These are phyloP conservation scores for Arachis stenosperma DNA, from an alignment of 306 rosid genomes.

Conservation along the genomic window DNA sequence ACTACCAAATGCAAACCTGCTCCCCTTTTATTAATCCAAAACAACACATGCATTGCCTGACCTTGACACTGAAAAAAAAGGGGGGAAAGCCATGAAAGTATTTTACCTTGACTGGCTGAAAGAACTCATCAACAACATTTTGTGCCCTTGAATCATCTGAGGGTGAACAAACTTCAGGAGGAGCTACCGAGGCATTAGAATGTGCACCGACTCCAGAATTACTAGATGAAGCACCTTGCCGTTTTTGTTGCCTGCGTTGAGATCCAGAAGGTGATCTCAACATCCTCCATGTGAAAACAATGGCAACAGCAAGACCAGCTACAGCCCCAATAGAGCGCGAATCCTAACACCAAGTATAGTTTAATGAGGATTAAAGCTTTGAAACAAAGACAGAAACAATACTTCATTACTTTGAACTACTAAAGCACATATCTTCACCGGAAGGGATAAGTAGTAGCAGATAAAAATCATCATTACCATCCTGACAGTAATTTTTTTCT, in stretches of 20 bases:
- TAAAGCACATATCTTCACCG: slow-evolving; percentile 6
- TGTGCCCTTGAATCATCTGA: slow-evolving; percentile 73
- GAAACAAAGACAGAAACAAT: slow-evolving; percentile 29
- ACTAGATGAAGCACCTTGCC: slow-evolving; percentile 69
- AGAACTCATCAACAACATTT: slow-evolving; percentile 71
- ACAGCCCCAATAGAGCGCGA: slow-evolving; percentile 80
- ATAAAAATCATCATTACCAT: not conserved
- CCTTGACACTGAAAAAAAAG: slow-evolving; percentile 2
- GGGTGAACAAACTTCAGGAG: slow-evolving; percentile 51
- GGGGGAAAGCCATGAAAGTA: slow-evolving; percentile 8
- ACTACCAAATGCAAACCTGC: slow-evolving; percentile 14
- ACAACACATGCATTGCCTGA: slow-evolving; percentile 5
- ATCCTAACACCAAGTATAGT: slow-evolving; percentile 61
- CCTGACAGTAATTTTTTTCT: not conserved
- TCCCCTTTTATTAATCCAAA: slow-evolving; percentile 1
- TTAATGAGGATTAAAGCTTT: slow-evolving; percentile 8
- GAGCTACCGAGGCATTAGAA: slow-evolving; percentile 46
- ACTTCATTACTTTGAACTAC: slow-evolving; percentile 14
- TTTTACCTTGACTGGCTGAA: slow-evolving; percentile 73
- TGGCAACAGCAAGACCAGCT: slow-evolving; percentile 86
- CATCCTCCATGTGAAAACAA: slow-evolving; percentile 91
- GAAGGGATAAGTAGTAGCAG: not conserved
- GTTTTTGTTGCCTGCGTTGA: slow-evolving; percentile 73
- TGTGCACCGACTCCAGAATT: slow-evolving; percentile 57
- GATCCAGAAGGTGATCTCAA: slow-evolving; percentile 68